phyloP scores from a whole-genome alignment of 306 rosid genomes.

The Styphnolobium japonicum region DNA sequence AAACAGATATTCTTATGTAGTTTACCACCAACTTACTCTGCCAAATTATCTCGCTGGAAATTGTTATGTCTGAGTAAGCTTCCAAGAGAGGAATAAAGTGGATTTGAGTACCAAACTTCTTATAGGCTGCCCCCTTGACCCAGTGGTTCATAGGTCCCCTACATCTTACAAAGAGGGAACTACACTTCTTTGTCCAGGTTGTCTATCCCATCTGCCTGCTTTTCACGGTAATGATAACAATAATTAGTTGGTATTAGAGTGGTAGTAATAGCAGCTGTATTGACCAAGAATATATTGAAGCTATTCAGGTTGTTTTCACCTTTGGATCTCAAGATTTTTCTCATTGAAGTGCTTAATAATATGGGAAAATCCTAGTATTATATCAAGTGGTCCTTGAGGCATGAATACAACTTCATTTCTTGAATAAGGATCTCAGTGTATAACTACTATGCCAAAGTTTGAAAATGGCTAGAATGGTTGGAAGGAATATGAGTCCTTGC shows the following conservation, averaged over 20 bases:
- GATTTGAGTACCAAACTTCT: background rate
- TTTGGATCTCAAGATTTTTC: background rate
- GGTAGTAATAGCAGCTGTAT: background rate
- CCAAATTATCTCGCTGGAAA: background rate
- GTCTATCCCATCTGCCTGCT: constrained; percentile 19
- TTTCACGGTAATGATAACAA: constrained; percentile 6
- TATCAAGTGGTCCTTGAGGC: background rate
- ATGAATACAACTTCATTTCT: background rate
- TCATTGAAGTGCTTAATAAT: background rate
- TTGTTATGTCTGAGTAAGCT: background rate
- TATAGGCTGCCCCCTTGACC: background rate
- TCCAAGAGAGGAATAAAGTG: constrained; percentile 6
- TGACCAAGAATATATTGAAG: background rate
- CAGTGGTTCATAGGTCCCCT: background rate
- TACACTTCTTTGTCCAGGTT: background rate
- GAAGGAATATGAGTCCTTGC: background rate
- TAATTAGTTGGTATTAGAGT: constrained; percentile 1
- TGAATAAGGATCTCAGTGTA: background rate
- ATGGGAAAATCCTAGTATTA: background rate
- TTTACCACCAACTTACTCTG: background rate
- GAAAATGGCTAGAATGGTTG: background rate
- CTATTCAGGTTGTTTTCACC: constrained; percentile 4
- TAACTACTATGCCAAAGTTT: background rate
- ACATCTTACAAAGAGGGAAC: background rate
- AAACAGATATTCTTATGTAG: background rate